phyloP scores from a whole-genome alignment of 208 protist species.

The Crithidia fasciculata region DNA sequence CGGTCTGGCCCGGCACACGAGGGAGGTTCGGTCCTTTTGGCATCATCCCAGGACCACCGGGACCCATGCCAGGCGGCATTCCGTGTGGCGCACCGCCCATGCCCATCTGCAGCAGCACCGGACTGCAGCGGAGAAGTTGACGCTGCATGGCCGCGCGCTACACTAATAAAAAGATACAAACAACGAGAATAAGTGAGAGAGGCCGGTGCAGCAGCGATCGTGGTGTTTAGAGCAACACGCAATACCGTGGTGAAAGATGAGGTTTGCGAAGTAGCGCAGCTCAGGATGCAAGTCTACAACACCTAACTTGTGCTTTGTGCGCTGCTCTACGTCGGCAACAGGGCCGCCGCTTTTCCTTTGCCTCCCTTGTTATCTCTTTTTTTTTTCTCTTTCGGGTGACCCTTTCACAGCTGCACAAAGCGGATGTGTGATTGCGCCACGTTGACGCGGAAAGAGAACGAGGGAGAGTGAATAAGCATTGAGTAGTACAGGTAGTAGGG shows the following conservation, averaged over 20 bases:
- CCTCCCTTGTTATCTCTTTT: background rate
- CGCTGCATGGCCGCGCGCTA: slow-evolving; percentile 41
- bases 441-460: background rate
- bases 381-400: background rate
- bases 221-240: too few species aligned
- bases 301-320: too few species aligned
- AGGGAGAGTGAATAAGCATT: too few species aligned
- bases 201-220: too few species aligned
- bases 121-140: slow-evolving; percentile 34
- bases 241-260: too few species aligned
- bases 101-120: slow-evolving; percentile 44
- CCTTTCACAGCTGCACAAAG: background rate
- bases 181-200: background rate
- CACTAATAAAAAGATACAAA: background rate
- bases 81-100: slow-evolving; percentile 24
- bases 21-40: slow-evolving; percentile 37
- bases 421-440: background rate
- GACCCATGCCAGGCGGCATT: slow-evolving; percentile 16
- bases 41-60: background rate
- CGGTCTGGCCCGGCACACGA: slow-evolving; percentile 29
- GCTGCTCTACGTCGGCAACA: too few species aligned
- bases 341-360: background rate
- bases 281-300: too few species aligned
- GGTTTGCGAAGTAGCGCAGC: too few species aligned
- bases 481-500: background rate